Percentiles rank a stretch among this genome's conserved stretches.
phyloP scores from a whole-genome alignment of 345 rosid species.

The Noccaea bulbosa region DNA sequence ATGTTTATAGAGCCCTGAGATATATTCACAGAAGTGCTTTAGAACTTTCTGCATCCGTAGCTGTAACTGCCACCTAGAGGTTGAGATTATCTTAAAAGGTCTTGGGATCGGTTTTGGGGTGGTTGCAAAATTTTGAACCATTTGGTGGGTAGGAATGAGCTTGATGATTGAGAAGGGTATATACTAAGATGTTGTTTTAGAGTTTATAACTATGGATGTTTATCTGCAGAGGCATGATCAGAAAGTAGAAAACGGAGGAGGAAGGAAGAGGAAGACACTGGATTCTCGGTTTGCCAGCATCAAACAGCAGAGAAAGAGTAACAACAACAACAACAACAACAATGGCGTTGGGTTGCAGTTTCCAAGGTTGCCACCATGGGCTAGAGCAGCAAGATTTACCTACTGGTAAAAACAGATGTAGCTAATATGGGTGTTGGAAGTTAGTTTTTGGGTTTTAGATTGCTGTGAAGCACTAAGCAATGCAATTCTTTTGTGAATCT shows the following conservation, averaged over 20 bases:
- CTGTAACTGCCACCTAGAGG: not conserved
- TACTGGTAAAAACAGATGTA: conserved; percentile 35
- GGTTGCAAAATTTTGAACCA: not conserved
- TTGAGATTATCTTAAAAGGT: not conserved
- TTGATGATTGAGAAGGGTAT: not conserved
- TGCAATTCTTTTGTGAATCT: conserved; percentile 24
- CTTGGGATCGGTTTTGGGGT: not conserved
- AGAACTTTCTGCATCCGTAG: conserved; percentile 8
- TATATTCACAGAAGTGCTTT: not conserved
- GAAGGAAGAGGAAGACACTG: conserved; percentile 55
- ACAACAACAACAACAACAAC: conserved; percentile 31
- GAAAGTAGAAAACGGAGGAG: conserved; percentile 39
- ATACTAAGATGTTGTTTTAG: not conserved
- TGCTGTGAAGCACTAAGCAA: conserved; percentile 18
- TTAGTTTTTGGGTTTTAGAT: conserved; percentile 15
- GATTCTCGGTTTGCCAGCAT: conserved; percentile 79
- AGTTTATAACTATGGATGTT: not conserved
- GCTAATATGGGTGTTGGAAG: not conserved
- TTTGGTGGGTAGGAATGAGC: conserved; percentile 1
- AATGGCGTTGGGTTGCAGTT: conserved; percentile 43
- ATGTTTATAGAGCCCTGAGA: not conserved
- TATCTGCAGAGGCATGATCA: conserved; percentile 37
- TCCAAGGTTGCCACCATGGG: conserved; percentile 59
- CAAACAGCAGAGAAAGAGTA: conserved; percentile 69
- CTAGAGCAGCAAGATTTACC: conserved; percentile 47